A percentile compares a stretch with the other conserved stretches of the same genome.
Evolutionary conservation across 1,284 basidiomycete genomes (phyloP).

Genomic region (Ustilago curta): DNA sequence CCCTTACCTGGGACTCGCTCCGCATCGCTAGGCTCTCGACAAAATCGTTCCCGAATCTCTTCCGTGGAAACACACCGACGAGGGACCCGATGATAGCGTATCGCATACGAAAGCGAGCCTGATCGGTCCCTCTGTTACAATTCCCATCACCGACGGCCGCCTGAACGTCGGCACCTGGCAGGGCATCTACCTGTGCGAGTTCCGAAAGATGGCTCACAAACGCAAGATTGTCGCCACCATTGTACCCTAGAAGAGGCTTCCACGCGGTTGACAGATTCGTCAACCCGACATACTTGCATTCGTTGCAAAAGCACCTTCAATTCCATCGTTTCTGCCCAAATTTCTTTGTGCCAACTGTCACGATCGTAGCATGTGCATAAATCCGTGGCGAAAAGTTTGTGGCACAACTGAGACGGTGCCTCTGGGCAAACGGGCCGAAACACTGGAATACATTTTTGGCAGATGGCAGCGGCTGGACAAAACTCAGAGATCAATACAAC

Average conservation of each 20-base stretch:
- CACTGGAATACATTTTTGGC: too few species aligned
- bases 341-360: too few species aligned
- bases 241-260: conserved; percentile 70
- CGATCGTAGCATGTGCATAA: too few species aligned
- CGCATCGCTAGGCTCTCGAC: conserved; percentile 74
- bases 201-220: conserved; percentile 77
- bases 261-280: not conserved
- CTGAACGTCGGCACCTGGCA: conserved; percentile 93
- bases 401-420: too few species aligned
- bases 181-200: conserved; percentile 83
- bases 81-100: conserved; percentile 72
- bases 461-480: too few species aligned
- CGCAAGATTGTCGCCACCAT: conserved; percentile 84
- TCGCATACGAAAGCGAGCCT: conserved; percentile 91
- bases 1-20: not conserved
- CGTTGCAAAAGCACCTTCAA: too few species aligned
- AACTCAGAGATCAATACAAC: too few species aligned
- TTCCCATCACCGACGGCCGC: conserved; percentile 85
- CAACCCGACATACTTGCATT: too few species aligned
- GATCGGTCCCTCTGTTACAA: conserved; percentile 81
- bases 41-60: conserved; percentile 81
- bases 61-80: conserved; percentile 88
- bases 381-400: too few species aligned
- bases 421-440: too few species aligned
- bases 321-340: too few species aligned